Percentiles rank a stretch among this genome's conserved stretches.
Evolutionary conservation across 768 basidiomycete genomes (phyloP).

Genomic region (Phanerochaete sordida): DNA sequence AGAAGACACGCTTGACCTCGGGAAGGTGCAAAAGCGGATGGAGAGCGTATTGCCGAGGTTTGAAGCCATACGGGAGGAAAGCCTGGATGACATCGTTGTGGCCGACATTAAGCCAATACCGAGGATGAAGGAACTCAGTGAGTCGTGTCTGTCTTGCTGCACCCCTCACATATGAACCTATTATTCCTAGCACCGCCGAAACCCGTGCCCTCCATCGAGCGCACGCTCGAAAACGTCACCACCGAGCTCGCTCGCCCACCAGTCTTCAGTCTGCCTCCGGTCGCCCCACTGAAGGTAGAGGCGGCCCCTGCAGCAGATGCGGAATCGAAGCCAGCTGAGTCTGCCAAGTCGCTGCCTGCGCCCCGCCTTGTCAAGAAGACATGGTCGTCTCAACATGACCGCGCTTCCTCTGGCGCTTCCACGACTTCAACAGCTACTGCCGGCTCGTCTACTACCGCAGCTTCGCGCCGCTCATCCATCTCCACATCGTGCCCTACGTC

Average conservation of each 20-base stretch:
- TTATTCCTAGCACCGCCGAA: background rate
- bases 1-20: conserved; percentile 11
- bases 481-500: background rate
- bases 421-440: conserved; percentile 6
- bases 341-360: conserved; percentile 18
- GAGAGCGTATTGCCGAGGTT: background rate
- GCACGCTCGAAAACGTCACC: background rate
- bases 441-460: background rate
- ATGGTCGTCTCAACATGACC: conserved; percentile 19
- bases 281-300: conserved; percentile 1
- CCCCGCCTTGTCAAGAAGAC: conserved; percentile 28
- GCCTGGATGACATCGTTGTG: background rate
- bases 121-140: background rate
- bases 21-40: conserved; percentile 6
- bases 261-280: conserved; percentile 8
- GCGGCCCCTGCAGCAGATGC: conserved; percentile 7
- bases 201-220: background rate
- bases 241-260: background rate
- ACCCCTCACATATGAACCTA: background rate
- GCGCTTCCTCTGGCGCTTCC: conserved; percentile 16
- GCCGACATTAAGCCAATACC: background rate
- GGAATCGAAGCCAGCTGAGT: background rate
- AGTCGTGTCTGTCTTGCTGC: background rate
- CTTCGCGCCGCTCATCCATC: background rate
- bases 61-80: conserved; percentile 4